These are phyloP conservation scores for Neurospora africana DNA, from an alignment of 495 filamentous ascomycete species.

Conservation along the genomic window DNA sequence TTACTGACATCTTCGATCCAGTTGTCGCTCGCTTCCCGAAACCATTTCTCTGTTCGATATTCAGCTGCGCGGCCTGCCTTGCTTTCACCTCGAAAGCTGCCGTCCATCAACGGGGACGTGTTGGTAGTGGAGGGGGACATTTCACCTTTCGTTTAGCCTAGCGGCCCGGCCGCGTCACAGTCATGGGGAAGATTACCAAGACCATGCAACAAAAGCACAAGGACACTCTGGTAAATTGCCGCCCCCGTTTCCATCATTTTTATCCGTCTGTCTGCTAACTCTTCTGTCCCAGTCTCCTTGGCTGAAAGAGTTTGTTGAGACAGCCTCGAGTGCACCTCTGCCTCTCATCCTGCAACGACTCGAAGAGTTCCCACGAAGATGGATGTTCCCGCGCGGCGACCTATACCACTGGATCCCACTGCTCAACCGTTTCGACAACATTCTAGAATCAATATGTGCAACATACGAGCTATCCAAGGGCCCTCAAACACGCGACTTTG, in stretches of 20 bases:
- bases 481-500: constrained; percentile 68
- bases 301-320: constrained; percentile 64
- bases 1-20: neutral
- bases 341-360: constrained; percentile 68
- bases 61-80: neutral
- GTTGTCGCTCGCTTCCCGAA: constrained; percentile 9
- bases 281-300: constrained; percentile 59
- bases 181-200: constrained; percentile 97
- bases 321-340: constrained; percentile 56
- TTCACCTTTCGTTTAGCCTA: constrained; percentile 24
- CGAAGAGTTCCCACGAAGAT: constrained; percentile 68
- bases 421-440: constrained; percentile 84
- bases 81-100: constrained; percentile 23
- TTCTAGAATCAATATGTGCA: constrained; percentile 70
- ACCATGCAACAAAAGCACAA: constrained; percentile 82
- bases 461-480: constrained; percentile 74
- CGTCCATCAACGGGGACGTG: constrained; percentile 24
- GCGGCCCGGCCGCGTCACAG: constrained; percentile 47
- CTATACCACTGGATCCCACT: constrained; percentile 97
- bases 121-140: constrained; percentile 40
- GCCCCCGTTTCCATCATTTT: neutral
- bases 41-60: neutral
- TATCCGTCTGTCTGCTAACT: neutral
- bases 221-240: constrained; percentile 73
- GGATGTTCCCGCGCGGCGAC: constrained; percentile 95